Conservation (phyloP, 768 basidiomycete species). For the Podaxis sp. region DNA sequence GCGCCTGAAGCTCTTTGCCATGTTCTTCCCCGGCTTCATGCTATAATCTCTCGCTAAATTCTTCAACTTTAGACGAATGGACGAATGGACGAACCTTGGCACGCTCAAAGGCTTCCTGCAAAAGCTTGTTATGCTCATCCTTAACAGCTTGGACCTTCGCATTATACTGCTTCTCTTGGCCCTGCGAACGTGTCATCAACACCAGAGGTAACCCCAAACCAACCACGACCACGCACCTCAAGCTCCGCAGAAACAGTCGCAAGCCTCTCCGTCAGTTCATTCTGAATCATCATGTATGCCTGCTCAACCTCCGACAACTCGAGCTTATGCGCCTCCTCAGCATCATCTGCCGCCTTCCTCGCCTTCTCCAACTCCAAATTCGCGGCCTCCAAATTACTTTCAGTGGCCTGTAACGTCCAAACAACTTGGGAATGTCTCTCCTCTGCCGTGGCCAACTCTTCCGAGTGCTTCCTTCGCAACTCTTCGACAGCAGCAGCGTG, state of each 20-base stretch:
- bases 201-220: background rate
- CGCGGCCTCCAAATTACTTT: conserved; percentile 45
- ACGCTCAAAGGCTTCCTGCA: conserved; percentile 72
- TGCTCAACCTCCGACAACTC: conserved; percentile 55
- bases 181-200: conserved; percentile 37
- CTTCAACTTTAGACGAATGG: background rate
- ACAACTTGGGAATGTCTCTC: conserved; percentile 44
- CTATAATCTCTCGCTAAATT: conserved; percentile 32
- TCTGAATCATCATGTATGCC: conserved; percentile 46
- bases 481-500: conserved; percentile 43
- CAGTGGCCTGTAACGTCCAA: conserved; percentile 45
- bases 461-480: conserved; percentile 41
- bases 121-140: conserved; percentile 57
- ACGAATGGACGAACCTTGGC: conserved; percentile 60
- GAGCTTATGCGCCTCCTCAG: conserved; percentile 45
- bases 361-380: conserved; percentile 49
- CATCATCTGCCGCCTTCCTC: conserved; percentile 41
- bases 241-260: conserved; percentile 59
- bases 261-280: conserved; percentile 55
- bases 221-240: conserved; percentile 45
- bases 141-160: conserved; percentile 66
- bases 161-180: conserved; percentile 67
- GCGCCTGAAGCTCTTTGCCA: conserved; percentile 63
- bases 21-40: conserved; percentile 71
- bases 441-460: conserved; percentile 42